Conservation (phyloP, 768 basidiomycete genomes). For the Amanita exitialis region DNA sequence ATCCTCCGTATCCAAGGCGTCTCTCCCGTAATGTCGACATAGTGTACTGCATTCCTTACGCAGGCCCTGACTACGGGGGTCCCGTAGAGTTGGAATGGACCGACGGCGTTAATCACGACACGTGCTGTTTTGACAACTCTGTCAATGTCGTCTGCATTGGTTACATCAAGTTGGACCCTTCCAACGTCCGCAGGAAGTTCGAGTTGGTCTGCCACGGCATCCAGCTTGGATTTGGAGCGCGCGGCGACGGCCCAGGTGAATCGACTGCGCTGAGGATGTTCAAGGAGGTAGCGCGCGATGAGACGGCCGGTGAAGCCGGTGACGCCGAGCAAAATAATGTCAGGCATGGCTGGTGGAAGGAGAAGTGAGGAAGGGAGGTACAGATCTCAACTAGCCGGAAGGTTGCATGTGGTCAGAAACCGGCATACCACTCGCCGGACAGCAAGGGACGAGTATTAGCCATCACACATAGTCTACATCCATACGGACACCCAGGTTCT, state of each 20-base stretch:
- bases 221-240: slow-evolving; percentile 55
- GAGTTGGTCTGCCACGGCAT: slow-evolving; percentile 37
- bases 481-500: slow-evolving; percentile 83
- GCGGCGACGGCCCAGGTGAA: slow-evolving; percentile 69
- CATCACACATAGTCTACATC: slow-evolving; percentile 28
- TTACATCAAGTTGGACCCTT: slow-evolving; percentile 50
- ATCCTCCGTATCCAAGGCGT: slow-evolving; percentile 54
- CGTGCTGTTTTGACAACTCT: slow-evolving; percentile 42
- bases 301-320: slow-evolving; percentile 72
- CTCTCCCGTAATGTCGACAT: slow-evolving; percentile 81
- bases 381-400: no score
- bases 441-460: not conserved
- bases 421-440: no score
- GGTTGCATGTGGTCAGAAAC: not conserved
- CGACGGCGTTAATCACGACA: slow-evolving; percentile 71
- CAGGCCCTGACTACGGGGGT: slow-evolving; percentile 73
- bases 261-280: slow-evolving; percentile 44
- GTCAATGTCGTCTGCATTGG: slow-evolving; percentile 41
- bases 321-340: slow-evolving; percentile 65
- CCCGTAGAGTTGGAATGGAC: slow-evolving; percentile 66
- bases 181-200: slow-evolving; percentile 32
- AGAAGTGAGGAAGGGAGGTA: not conserved
- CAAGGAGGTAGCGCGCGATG: slow-evolving; percentile 53
- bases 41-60: slow-evolving; percentile 64
- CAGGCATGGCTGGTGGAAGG: slow-evolving; percentile 15